phyloP scores from a whole-genome alignment of 2,329 filamentous ascomycete genomes.

The Phaeophleospora eucalypticola region DNA sequence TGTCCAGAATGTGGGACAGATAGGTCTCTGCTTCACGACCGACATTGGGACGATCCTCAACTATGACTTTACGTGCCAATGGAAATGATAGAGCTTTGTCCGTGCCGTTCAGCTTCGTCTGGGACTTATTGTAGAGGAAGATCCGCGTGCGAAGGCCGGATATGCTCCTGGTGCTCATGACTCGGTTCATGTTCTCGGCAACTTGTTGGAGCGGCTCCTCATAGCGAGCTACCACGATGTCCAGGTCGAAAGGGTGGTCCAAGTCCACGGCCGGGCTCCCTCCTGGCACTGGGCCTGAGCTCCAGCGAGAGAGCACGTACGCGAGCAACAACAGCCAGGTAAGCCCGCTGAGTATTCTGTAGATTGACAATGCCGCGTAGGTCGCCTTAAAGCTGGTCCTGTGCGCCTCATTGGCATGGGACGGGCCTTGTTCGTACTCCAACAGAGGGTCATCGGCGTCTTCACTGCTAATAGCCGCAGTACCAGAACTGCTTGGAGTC shows the following conservation, averaged over 20 bases:
- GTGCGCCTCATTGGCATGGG: no score
- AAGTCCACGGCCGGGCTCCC: constrained; percentile 1
- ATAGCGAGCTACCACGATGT: constrained; percentile 16
- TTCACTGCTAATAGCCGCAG: no score
- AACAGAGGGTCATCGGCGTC: no score
- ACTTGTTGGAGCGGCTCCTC: constrained; percentile 12
- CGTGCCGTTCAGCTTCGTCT: neutral
- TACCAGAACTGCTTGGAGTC: neutral
- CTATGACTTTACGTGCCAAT: constrained; percentile 12
- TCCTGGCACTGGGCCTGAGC: neutral
- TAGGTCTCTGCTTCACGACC: constrained; percentile 47
- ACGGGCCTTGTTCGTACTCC: no score
- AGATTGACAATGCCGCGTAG: no score
- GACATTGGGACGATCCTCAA: constrained; percentile 35
- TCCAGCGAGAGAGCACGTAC: no score
- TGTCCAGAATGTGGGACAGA: constrained; percentile 43
- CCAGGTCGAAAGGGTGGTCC: neutral
- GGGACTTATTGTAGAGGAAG: constrained; percentile 16
- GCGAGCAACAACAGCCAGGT: no score
- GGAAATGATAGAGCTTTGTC: constrained; percentile 4
- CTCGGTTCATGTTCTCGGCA: constrained; percentile 5
- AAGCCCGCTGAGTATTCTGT: no score
- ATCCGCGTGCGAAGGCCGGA: constrained; percentile 5
- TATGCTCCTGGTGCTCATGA: constrained; percentile 6
- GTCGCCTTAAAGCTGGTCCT: no score